These are phyloP conservation scores for Pichia membranifaciens DNA, from an alignment of 805 yeast genomes.

Conservation along the genomic window DNA sequence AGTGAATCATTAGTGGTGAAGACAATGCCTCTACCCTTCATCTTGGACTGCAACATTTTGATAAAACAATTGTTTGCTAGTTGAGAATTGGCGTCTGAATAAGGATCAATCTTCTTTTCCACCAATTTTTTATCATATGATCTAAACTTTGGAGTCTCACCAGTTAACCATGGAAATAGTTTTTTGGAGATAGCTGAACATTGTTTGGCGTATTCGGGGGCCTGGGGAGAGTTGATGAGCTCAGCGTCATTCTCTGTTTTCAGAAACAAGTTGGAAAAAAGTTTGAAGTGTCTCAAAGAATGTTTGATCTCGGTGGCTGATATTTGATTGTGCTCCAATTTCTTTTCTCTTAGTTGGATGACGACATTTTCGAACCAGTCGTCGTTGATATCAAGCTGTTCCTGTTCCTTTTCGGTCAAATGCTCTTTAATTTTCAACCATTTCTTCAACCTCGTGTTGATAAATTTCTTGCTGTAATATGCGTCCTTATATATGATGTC, in stretches of 20 bases:
- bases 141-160: slow-evolving; percentile 33
- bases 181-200: slow-evolving; percentile 19
- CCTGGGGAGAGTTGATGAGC: slow-evolving; percentile 1
- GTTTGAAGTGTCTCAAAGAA: slow-evolving; percentile 23
- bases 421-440: slow-evolving; percentile 26
- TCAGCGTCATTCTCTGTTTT: slow-evolving; percentile 6
- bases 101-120: slow-evolving; percentile 12
- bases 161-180: slow-evolving; percentile 40
- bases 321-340: slow-evolving; percentile 21
- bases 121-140: slow-evolving; percentile 27
- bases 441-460: slow-evolving; percentile 21
- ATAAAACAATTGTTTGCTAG: slow-evolving; percentile 22
- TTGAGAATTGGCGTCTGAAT: slow-evolving; percentile 3
- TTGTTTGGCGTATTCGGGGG: slow-evolving; percentile 6
- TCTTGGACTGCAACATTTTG: slow-evolving; percentile 24
- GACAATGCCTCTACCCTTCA: slow-evolving; percentile 49
- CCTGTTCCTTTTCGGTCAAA: slow-evolving; percentile 22
- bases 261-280: slow-evolving; percentile 24
- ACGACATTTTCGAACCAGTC: slow-evolving; percentile 19
- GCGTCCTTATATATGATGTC: slow-evolving; percentile 28
- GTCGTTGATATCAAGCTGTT: slow-evolving; percentile 20
- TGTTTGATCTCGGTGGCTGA: slow-evolving; percentile 23
- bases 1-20: slow-evolving; percentile 43
- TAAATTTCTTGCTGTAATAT: slow-evolving; percentile 24
- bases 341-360: slow-evolving; percentile 18